Conservation (phyloP, 352 stramenopile genomes). For the Chrysophaeum taylorii region DNA sequence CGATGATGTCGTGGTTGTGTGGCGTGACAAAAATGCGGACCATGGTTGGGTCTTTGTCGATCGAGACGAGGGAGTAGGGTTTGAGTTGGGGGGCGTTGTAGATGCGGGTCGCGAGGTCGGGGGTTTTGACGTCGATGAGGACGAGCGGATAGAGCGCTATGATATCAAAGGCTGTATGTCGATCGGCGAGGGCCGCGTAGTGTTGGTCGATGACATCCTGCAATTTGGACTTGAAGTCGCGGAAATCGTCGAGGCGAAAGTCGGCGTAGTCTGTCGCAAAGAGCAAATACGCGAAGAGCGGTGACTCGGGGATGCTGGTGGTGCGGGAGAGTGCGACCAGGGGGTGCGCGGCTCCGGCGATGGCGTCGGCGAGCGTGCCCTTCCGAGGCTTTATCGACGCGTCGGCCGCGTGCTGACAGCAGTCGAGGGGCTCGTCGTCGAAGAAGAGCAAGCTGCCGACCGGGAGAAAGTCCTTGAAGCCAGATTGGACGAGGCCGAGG, state of each 20-base stretch:
- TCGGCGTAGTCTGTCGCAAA: not conserved
- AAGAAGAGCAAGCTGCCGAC: not conserved
- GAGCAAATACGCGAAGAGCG: not conserved
- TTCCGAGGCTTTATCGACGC: too few species aligned
- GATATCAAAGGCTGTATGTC: too few species aligned
- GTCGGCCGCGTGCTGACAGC: not conserved
- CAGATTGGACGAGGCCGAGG: not conserved
- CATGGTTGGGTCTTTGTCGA: not conserved
- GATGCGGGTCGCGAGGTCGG: not conserved
- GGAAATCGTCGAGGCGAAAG: not conserved
- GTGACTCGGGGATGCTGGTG: not conserved
- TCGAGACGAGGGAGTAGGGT: not conserved
- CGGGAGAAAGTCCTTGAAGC: conserved; percentile 2
- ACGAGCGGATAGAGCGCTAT: not conserved
- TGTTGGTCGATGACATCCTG: too few species aligned
- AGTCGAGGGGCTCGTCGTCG: not conserved
- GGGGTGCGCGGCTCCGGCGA: not conserved
- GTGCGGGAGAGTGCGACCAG: not conserved
- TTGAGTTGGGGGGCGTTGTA: not conserved
- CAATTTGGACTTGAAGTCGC: too few species aligned
- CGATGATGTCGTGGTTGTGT: not conserved
- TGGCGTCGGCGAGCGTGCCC: not conserved
- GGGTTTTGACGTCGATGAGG: not conserved
- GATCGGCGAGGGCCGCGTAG: not conserved
- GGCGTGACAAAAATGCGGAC: not conserved